phyloP scores from a whole-genome alignment of 768 basidiomycete species.

The Clitopilus hobsonii region DNA sequence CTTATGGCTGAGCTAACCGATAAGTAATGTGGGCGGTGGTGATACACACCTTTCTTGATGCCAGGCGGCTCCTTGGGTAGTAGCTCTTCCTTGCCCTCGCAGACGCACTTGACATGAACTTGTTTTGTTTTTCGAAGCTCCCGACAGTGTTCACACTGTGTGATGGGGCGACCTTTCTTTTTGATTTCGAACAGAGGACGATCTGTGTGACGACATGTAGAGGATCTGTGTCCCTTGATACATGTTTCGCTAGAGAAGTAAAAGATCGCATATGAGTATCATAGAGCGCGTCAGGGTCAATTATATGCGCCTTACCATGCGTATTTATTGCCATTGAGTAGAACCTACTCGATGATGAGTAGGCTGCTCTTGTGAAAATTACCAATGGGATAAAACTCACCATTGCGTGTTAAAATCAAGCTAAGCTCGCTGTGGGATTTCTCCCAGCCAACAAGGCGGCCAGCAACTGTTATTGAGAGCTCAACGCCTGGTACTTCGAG shows the following conservation, averaged over 20 bases:
- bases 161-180: conserved; percentile 88
- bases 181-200: conserved; percentile 89
- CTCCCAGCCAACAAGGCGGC: conserved; percentile 54
- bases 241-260: conserved; percentile 69
- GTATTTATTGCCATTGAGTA: conserved; percentile 75
- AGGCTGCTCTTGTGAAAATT: background rate
- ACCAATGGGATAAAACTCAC: conserved; percentile 5
- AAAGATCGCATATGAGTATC: conserved; percentile 5
- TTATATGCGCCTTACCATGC: conserved; percentile 54
- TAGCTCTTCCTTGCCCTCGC: conserved; percentile 70
- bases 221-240: conserved; percentile 92
- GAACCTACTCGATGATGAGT: conserved; percentile 37
- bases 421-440: conserved; percentile 14
- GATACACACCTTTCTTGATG: conserved; percentile 62
- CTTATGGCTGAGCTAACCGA: conserved; percentile 44
- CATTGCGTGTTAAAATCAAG: conserved; percentile 7
- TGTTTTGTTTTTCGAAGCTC: conserved; percentile 81
- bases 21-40: conserved; percentile 6
- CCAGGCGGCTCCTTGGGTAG: conserved; percentile 36
- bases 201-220: conserved; percentile 83
- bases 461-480: conserved; percentile 48
- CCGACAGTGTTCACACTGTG: conserved; percentile 87
- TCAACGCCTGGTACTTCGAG: conserved; percentile 20
- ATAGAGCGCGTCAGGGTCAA: conserved; percentile 1
- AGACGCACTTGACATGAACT: conserved; percentile 83